Evolutionary conservation across 2,329 filamentous ascomycete genomes (phyloP), one percentile per base, ranked within the genome.

Genomic region (Zymoseptoria crescenta): DNA sequence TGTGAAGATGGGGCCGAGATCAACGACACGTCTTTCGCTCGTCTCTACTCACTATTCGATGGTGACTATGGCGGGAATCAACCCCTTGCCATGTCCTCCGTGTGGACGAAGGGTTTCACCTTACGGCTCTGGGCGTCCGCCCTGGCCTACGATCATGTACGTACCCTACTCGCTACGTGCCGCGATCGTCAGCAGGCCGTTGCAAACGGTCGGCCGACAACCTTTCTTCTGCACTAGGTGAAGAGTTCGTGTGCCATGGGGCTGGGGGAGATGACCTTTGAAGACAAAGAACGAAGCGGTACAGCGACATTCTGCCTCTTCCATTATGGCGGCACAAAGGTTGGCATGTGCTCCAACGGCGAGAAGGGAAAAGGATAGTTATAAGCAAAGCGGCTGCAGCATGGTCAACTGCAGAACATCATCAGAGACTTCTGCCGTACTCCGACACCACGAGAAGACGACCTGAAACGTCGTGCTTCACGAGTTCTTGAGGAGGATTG

Each of bases 241-340:
- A 45, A 45, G 35, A 45, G 1, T n/a, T 56, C 58, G 56, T 62
- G 60, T 62, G 57, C 50, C 64, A 60, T 55, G 59, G 59, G 64
- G 64, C 60, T 63, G 60, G 53, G 52, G 59, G 58, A 54, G 59
- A 66, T 66, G 64, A 63, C 55, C 48, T 41, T 56, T 55, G 57
- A 10, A 57, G 64, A 64, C 59, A 63, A 63, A 60, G 60, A 59
- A 56, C 56, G 20, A 58, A 35, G 49, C 19, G 35, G 30, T 13
- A 4, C 16, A 49, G 49, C 52, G n/a, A 19, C 54, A 35, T 49
- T 58, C 57, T 56, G 60, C 57, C 60, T 30, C 58, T 49, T 41
- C 41, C 45, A 52, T 57, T 51, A 57, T 57, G 55, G 52, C 28
- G 51, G 52, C 21, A 21, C 45, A 48, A 21, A 21, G 52, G 52